Evolutionary conservation across 2,329 filamentous ascomycete genomes (phyloP), one percentile per base, ranked within the genome.

Genomic region (Nothomitra cinnamomea): DNA sequence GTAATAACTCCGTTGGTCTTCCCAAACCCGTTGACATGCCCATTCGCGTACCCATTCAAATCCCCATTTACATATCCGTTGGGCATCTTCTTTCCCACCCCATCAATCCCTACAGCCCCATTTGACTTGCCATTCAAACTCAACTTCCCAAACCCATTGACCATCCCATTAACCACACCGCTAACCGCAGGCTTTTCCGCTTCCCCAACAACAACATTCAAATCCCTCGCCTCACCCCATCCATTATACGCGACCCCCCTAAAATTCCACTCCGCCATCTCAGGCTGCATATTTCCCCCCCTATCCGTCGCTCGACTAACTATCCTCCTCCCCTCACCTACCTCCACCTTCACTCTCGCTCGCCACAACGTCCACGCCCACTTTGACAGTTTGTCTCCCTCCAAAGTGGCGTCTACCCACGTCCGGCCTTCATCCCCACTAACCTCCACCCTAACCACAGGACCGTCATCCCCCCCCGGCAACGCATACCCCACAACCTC

Each of bases 181-280:
- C n/a, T n/a, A n/a, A n/a, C n/a, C n/a, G n/a, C n/a, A n/a, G n/a
- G n/a, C n/a, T n/a, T n/a, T n/a, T n/a, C n/a, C n/a, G n/a, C n/a
- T n/a, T n/a, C 43, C 22, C 4, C 22, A 7, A 24, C 21, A 12
- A 47, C 43, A 47, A 47, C 43, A 3, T 51, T 72, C 54, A 80
- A 58, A 40, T 72, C 69, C 57, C 65, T 71, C 28, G 68, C 69
- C 58, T 77, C 72, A 1, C 77, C 77, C 64, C 75, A 80, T 1
- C 74, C 78, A 64, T 78, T 78, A 63, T 80, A 81, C 25, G 69
- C 75, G 3, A 80, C 75, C 0, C 77, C 77, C 54, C 77, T 67
- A 55, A 77, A 62, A 62, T 80, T 80, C 77, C 78, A 81, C 59
- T 71, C 63, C 2, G 71, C 68, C 54, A 66, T 65, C 56, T 68